Evolutionary conservation across 2,329 filamentous ascomycete species (phyloP).

Genomic region (Dactylellina haptotyla): DNA sequence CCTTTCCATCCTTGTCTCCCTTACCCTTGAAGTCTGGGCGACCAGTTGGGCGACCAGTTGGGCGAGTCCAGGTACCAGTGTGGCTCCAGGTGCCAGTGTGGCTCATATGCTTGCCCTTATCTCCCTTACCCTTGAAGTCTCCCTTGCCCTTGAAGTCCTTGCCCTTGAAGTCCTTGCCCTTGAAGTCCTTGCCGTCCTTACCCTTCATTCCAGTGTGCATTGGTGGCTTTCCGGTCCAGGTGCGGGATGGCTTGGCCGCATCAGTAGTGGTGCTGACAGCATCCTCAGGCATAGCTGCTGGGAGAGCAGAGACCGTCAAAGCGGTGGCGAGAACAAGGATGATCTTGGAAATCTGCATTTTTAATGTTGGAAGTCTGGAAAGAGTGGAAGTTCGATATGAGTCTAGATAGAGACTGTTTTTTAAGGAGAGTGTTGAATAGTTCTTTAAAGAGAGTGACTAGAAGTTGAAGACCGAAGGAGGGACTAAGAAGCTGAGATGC

Average conservation of each 20-base stretch:
- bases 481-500: slow-evolving; percentile 42
- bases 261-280: not conserved
- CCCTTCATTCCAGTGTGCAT: too few species aligned
- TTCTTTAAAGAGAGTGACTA: slow-evolving; percentile 29
- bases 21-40: too few species aligned
- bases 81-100: not conserved
- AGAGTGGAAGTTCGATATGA: slow-evolving; percentile 18
- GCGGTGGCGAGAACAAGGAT: slow-evolving; percentile 31
- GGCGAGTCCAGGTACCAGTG: slow-evolving; percentile 5
- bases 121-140: too few species aligned
- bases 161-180: too few species aligned
- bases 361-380: not conserved
- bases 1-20: slow-evolving; percentile 3
- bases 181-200: too few species aligned
- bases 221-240: not conserved
- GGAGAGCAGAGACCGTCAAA: slow-evolving; percentile 25
- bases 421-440: slow-evolving; percentile 17
- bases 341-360: slow-evolving; percentile 39
- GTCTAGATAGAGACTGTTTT: slow-evolving; percentile 13
- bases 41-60: slow-evolving; percentile 18
- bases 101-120: too few species aligned
- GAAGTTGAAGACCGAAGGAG: slow-evolving; percentile 31
- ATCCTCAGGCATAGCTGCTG: not conserved
- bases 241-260: not conserved
- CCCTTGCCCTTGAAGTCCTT: too few species aligned